phyloP scores from a whole-genome alignment of 805 yeast species.

The Saccharomyces paradoxus region DNA sequence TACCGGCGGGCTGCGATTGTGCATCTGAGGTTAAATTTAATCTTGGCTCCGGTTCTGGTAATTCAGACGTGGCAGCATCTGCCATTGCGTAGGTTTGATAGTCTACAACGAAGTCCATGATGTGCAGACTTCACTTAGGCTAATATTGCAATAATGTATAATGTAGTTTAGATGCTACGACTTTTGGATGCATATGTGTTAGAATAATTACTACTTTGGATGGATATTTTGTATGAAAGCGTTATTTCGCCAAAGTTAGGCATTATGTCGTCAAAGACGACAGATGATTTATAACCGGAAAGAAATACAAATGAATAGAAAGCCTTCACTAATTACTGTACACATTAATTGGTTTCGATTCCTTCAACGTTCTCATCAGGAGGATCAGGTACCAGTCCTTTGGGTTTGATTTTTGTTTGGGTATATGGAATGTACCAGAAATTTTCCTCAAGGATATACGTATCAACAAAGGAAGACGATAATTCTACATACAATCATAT shows the following conservation, averaged over 20 bases:
- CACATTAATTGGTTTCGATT: too few species aligned
- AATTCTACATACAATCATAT: too few species aligned
- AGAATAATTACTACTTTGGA: not conserved
- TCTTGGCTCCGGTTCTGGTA: slow-evolving; percentile 26
- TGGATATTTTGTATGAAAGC: not conserved
- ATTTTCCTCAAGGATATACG: too few species aligned
- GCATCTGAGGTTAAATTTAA: slow-evolving; percentile 9
- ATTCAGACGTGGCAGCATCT: slow-evolving; percentile 22
- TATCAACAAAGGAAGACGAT: too few species aligned
- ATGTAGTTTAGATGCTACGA: not conserved
- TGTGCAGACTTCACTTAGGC: not conserved
- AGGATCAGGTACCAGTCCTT: too few species aligned
- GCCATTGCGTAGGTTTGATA: slow-evolving; percentile 37
- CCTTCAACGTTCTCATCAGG: too few species aligned
- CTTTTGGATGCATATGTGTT: not conserved
- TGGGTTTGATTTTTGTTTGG: too few species aligned
- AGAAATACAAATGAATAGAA: not conserved
- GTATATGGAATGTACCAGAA: too few species aligned
- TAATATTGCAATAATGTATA: not conserved
- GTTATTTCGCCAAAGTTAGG: not conserved
- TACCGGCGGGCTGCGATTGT: not conserved
- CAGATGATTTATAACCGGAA: not conserved
- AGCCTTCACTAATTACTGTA: not conserved
- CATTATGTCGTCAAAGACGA: not conserved
- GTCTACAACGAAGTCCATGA: slow-evolving; percentile 38